These are phyloP conservation scores for Perkinsus marinus DNA, from an alignment of 169 alveolate genomes.

Conservation along the genomic window DNA sequence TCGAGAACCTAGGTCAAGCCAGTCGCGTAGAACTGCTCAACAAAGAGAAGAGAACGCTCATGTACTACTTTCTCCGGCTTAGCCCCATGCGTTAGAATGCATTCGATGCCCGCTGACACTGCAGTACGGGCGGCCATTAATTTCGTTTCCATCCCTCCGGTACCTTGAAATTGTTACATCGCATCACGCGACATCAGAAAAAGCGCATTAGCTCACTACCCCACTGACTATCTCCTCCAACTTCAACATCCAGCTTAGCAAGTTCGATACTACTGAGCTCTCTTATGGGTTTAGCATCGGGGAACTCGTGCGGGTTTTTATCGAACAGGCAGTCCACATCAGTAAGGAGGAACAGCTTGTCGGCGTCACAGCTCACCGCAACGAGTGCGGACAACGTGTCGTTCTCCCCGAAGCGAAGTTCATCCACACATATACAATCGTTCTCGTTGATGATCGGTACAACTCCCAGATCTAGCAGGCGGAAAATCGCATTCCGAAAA, in stretches of 20 bases:
- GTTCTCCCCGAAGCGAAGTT: slow-evolving; percentile 37
- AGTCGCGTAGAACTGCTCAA: neutral
- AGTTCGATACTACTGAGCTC: slow-evolving; percentile 21
- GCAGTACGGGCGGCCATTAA: slow-evolving; percentile 35
- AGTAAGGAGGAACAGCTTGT: slow-evolving; percentile 31
- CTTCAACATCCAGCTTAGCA: slow-evolving; percentile 7
- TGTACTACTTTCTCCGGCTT: slow-evolving; percentile 19
- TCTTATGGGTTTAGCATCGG: slow-evolving; percentile 23
- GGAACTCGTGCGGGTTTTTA: slow-evolving; percentile 19
- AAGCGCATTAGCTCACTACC: neutral
- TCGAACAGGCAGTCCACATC: slow-evolving; percentile 41
- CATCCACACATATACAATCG: slow-evolving; percentile 28
- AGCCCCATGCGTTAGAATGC: slow-evolving; percentile 25
- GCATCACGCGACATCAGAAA: too few species aligned
- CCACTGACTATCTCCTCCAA: neutral
- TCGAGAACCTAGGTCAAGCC: neutral
- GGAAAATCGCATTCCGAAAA: slow-evolving; percentile 4
- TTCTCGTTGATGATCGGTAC: slow-evolving; percentile 43
- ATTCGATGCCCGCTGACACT: slow-evolving; percentile 32
- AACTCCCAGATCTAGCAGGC: slow-evolving; percentile 26
- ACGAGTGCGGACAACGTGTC: slow-evolving; percentile 39
- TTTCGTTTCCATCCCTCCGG: slow-evolving; percentile 44
- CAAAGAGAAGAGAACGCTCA: neutral
- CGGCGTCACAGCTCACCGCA: slow-evolving; percentile 31
- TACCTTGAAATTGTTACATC: too few species aligned